Conservation (phyloP, 2,329 filamentous ascomycete species). For the Arthrobotrys iridis region DNA sequence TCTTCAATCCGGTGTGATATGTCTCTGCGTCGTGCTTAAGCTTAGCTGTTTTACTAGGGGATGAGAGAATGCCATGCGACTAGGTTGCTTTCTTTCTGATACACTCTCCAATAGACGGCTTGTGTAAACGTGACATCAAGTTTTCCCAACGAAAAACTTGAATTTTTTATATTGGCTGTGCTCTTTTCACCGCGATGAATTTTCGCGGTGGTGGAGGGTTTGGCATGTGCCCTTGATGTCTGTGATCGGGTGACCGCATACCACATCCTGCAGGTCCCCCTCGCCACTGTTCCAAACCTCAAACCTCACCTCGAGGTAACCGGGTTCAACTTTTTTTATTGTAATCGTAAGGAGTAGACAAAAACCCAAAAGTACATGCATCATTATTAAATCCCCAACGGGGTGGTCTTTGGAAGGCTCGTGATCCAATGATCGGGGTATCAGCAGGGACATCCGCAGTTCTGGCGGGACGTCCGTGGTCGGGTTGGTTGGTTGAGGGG, state of each 20-base stretch:
- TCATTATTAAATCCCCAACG: neutral
- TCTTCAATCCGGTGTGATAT: neutral
- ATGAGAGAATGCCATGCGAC: conserved; percentile 2
- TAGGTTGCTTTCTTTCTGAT: neutral
- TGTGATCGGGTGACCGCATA: conserved; percentile 44
- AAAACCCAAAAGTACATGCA: no score
- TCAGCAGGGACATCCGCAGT: neutral
- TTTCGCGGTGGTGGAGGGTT: neutral
- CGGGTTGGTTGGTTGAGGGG: conserved; percentile 25
- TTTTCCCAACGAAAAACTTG: conserved; percentile 10
- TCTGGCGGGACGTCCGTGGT: conserved; percentile 1
- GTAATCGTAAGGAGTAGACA: neutral
- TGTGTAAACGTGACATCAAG: conserved; percentile 1
- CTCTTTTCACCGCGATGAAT: neutral
- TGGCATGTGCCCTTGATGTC: conserved; percentile 18
- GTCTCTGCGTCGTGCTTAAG: neutral
- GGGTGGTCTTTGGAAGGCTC: neutral
- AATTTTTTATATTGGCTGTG: no score
- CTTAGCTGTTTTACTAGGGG: neutral
- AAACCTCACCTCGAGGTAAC: no score
- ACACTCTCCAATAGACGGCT: neutral
- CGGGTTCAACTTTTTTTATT: neutral
- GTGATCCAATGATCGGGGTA: conserved; percentile 25
- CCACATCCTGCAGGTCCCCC: conserved; percentile 6
- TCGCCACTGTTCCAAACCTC: no score